These are phyloP conservation scores for Elaeis oleifera DNA, from an alignment of 202 grass and related monocot species.

Conservation along the genomic window DNA sequence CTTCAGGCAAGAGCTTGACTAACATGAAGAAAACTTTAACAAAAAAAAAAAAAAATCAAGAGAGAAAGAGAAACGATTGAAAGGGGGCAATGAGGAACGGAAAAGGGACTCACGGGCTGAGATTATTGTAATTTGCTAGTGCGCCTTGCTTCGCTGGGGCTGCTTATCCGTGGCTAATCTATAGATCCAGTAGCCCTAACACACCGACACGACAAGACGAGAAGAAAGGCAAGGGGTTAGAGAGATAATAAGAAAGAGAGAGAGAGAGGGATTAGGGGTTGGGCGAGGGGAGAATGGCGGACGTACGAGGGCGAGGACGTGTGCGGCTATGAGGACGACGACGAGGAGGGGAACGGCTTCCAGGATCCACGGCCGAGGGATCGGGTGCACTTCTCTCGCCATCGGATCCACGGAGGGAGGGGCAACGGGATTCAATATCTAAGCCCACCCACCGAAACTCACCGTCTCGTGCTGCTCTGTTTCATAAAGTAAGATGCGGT, in stretches of 20 bases:
- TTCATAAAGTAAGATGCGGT: too few relatives aligned
- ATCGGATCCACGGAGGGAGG: slow-evolving; percentile 8
- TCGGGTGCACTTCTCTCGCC: slow-evolving; percentile 25
- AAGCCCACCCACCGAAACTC: too few relatives aligned
- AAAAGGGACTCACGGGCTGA: too few relatives aligned
- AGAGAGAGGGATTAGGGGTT: not conserved
- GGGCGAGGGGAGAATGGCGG: not conserved
- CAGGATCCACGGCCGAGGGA: slow-evolving; percentile 56
- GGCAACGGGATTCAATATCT: too few relatives aligned
- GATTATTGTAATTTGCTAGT: slow-evolving; percentile 9
- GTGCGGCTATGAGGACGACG: slow-evolving; percentile 86
- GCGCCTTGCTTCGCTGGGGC: slow-evolving; percentile 55
- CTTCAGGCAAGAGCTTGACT: too few relatives aligned
- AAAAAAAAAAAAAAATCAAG: too few relatives aligned
- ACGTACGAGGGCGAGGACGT: slow-evolving; percentile 79
- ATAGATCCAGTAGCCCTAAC: slow-evolving; percentile 86
- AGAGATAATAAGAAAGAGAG: not conserved
- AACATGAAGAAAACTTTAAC: too few relatives aligned
- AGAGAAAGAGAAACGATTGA: too few relatives aligned
- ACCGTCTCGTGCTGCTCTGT: rapidly evolving
- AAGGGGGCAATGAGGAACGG: too few relatives aligned
- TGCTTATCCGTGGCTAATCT: slow-evolving; percentile 59
- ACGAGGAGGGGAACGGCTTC: slow-evolving; percentile 60
- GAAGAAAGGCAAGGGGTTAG: not conserved
- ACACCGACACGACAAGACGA: slow-evolving; percentile 13